Conservation (phyloP, 129 eudicot species). For the Lonicera japonica region DNA sequence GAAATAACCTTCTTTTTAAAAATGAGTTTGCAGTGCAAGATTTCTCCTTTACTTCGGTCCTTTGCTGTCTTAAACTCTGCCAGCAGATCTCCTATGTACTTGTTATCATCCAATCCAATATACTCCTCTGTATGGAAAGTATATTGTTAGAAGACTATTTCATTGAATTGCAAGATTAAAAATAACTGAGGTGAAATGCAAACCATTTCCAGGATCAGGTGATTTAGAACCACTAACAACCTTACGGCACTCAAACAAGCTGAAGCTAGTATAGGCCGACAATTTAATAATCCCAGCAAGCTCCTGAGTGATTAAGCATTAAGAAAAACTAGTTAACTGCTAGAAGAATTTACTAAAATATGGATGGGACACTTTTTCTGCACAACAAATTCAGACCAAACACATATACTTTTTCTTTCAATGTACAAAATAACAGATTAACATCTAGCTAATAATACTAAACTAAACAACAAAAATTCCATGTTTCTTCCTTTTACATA, state of each 20-base stretch:
- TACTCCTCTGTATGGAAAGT: slow-evolving; percentile 62
- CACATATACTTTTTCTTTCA: too few relatives aligned
- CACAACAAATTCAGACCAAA: too few relatives aligned
- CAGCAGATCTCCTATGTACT: slow-evolving; percentile 90
- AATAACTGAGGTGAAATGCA: not conserved
- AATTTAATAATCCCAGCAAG: slow-evolving; percentile 92
- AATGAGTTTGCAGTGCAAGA: slow-evolving; percentile 79
- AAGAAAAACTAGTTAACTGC: not conserved
- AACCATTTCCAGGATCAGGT: slow-evolving; percentile 93
- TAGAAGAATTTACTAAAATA: not conserved
- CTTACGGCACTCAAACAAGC: slow-evolving; percentile 90
- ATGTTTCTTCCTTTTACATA: too few relatives aligned
- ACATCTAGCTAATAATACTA: too few relatives aligned
- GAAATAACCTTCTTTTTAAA: slow-evolving; percentile 89
- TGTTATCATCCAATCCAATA: slow-evolving; percentile 87
- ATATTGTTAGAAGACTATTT: slow-evolving; percentile 1
- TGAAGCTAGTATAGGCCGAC: slow-evolving; percentile 78
- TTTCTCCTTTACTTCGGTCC: slow-evolving; percentile 95
- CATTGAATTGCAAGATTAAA: not conserved
- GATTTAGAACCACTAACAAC: slow-evolving; percentile 84
- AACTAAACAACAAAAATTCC: too few relatives aligned
- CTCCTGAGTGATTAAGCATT: slow-evolving; percentile 41
- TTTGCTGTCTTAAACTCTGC: slow-evolving; percentile 92
- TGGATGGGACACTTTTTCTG: not conserved
- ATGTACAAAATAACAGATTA: too few relatives aligned